These are phyloP conservation scores for Raffaelea albimanens DNA, from an alignment of 2,329 filamentous ascomycete genomes.

Conservation along the genomic window DNA sequence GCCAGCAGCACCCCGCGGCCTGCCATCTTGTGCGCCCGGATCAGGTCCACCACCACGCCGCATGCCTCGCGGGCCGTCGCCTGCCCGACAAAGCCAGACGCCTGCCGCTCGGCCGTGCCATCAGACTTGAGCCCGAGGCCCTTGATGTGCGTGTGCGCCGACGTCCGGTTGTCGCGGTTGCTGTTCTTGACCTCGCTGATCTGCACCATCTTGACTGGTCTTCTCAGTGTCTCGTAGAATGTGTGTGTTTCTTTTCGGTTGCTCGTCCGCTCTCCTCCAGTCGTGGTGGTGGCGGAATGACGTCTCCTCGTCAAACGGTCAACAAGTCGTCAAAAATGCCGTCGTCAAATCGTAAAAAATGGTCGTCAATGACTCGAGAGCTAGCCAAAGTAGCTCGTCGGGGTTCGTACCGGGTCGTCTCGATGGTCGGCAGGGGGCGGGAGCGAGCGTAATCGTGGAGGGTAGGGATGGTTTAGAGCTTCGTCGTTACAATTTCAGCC, in stretches of 20 bases:
- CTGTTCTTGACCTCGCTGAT: constrained; percentile 93
- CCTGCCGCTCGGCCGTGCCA: constrained; percentile 73
- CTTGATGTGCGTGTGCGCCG: constrained; percentile 96
- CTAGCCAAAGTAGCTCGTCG: too few species aligned
- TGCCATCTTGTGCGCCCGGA: constrained; percentile 95
- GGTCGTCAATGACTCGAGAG: too few species aligned
- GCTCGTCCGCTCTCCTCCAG: too few species aligned
- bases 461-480: not conserved
- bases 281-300: too few species aligned
- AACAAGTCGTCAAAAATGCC: too few species aligned
- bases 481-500: not conserved
- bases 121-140: constrained; percentile 79
- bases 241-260: not conserved
- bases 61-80: constrained; percentile 82
- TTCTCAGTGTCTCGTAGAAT: not conserved
- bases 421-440: too few species aligned
- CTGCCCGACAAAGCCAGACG: constrained; percentile 85
- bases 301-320: too few species aligned
- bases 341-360: too few species aligned
- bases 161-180: constrained; percentile 89
- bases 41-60: constrained; percentile 91
- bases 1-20: constrained; percentile 88
- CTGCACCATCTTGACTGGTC: constrained; percentile 60
- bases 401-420: too few species aligned
- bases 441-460: too few species aligned